Percentiles rank a stretch among this genome's conserved stretches.
These are phyloP conservation scores for Stellera chamaejasme DNA, from an alignment of 345 rosid genomes.

Conservation along the genomic window DNA sequence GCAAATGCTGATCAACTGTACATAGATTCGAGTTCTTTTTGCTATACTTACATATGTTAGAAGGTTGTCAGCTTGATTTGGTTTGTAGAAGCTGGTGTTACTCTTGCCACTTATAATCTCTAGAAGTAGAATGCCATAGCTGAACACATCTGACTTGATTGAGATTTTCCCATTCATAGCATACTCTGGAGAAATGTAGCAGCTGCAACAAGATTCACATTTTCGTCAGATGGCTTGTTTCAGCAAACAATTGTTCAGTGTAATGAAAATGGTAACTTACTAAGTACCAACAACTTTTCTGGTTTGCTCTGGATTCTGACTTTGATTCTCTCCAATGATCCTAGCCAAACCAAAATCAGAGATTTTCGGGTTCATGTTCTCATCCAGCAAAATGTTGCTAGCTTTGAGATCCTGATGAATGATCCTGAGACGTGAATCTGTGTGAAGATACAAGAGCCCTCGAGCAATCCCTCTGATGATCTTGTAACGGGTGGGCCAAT, in stretches of 20 bases:
- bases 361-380: slow-evolving; percentile 19
- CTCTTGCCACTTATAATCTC: slow-evolving; percentile 3
- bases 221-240: too few species aligned
- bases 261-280: slow-evolving; percentile 9
- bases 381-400: slow-evolving; percentile 6
- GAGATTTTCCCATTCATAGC: background rate
- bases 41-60: slow-evolving; percentile 12
- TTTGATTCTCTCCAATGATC: slow-evolving; percentile 17
- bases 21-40: background rate
- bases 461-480: slow-evolving; percentile 25
- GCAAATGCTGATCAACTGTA: background rate
- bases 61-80: background rate
- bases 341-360: slow-evolving; percentile 34
- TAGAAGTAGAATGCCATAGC: background rate
- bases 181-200: slow-evolving; percentile 8
- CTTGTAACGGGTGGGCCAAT: slow-evolving; percentile 11
- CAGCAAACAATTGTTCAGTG: background rate
- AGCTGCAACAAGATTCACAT: background rate
- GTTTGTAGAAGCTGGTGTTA: background rate
- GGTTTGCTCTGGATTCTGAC: slow-evolving; percentile 11
- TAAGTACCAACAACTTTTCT: slow-evolving; percentile 26
- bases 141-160: slow-evolving; percentile 4
- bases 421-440: slow-evolving; percentile 17
- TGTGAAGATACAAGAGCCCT: slow-evolving; percentile 22
- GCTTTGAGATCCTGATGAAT: slow-evolving; percentile 22